Evolutionary conservation across 306 rosid genomes (phyloP).

Genomic region (Fragaria nilgerrensis): DNA sequence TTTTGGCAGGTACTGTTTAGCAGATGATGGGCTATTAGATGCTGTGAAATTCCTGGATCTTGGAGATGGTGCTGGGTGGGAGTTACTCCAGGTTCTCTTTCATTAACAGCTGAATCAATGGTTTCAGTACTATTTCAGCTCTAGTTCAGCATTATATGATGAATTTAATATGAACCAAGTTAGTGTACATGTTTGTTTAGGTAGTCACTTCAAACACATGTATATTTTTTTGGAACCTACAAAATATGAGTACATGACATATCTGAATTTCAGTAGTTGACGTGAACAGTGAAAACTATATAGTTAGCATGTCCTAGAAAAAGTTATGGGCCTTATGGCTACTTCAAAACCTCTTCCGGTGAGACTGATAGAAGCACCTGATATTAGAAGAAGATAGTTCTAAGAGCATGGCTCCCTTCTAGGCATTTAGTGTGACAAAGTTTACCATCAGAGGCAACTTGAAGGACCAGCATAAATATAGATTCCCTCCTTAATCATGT

Average conservation of each 20-base stretch:
- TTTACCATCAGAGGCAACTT: not conserved
- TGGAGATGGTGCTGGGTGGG: constrained; percentile 91
- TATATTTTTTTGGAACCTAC: not conserved
- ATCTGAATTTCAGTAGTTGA: not conserved
- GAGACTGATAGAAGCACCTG: not conserved
- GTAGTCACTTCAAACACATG: not conserved
- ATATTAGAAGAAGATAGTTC: not conserved
- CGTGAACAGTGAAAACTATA: not conserved
- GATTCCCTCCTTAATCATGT: not conserved
- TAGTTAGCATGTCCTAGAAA: not conserved
- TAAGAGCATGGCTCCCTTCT: not conserved
- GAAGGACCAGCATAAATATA: not conserved
- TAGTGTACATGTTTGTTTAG: not conserved
- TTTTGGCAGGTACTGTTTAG: constrained; percentile 68
- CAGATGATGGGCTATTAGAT: constrained; percentile 63
- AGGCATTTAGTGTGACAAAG: not conserved
- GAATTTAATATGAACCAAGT: not conserved
- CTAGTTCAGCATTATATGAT: too few species aligned
- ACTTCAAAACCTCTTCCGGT: not conserved
- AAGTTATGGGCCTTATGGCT: not conserved
- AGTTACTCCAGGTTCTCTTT: constrained; percentile 74
- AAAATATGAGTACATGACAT: not conserved
- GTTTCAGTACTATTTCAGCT: not conserved
- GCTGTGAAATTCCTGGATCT: constrained; percentile 78
- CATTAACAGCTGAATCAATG: not conserved